Conservation (phyloP, 257 asterid genomes). For the Solanum sitiens region DNA sequence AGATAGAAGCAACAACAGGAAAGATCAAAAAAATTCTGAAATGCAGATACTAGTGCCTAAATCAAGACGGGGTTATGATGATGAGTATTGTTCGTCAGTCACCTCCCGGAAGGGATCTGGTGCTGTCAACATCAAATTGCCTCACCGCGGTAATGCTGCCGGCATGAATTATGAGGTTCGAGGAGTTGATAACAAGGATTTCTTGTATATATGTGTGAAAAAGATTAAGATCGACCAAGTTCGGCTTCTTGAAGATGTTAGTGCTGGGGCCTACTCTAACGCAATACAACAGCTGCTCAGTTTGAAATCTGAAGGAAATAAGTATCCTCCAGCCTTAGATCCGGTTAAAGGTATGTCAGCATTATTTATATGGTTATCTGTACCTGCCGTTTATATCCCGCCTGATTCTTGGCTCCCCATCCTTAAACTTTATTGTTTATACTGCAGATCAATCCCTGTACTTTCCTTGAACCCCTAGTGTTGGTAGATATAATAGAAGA, state of each 20-base stretch:
- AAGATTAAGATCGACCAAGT: constrained; percentile 71
- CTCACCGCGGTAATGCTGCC: constrained; percentile 73
- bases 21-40: constrained; percentile 32
- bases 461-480: background rate
- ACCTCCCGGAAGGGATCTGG: constrained; percentile 83
- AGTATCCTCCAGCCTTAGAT: constrained; percentile 85
- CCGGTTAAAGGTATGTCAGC: constrained; percentile 64
- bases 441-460: background rate
- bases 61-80: constrained; percentile 85
- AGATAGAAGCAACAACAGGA: constrained; percentile 14
- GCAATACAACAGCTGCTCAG: constrained; percentile 64
- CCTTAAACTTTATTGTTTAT: background rate
- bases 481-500: background rate
- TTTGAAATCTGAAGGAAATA: constrained; percentile 69
- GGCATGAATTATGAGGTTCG: constrained; percentile 85
- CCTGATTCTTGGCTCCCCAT: background rate
- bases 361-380: background rate
- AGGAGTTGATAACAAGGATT: constrained; percentile 54
- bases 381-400: background rate
- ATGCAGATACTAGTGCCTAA: constrained; percentile 77
- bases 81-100: constrained; percentile 59
- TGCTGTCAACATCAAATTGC: constrained; percentile 56
- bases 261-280: constrained; percentile 71
- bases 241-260: constrained; percentile 87
- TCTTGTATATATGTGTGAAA: constrained; percentile 62